Percentiles rank a stretch among this genome's conserved stretches.
phyloP scores from a whole-genome alignment of 192 early-diverging fungal genomes.

The Backusella morwellensis region DNA sequence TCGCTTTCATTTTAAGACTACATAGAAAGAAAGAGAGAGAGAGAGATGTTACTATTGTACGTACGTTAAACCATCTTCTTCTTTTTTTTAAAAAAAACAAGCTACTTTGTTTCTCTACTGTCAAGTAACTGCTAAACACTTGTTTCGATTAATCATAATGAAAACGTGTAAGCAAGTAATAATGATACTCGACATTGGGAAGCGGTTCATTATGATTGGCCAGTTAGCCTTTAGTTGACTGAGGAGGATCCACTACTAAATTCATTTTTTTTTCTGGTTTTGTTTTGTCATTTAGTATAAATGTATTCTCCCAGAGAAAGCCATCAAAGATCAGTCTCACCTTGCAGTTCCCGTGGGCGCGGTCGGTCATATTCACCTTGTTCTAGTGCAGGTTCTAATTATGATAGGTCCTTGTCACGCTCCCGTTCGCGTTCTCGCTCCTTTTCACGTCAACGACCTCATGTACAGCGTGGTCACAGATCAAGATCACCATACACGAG shows the following conservation, averaged over 20 bases:
- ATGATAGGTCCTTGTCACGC: not conserved
- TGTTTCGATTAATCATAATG: too few species aligned
- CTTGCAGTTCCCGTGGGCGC: not conserved
- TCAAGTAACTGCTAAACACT: too few species aligned
- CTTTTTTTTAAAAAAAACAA: too few species aligned
- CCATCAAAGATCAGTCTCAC: not conserved
- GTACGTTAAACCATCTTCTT: too few species aligned
- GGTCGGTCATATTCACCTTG: not conserved
- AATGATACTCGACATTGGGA: not conserved
- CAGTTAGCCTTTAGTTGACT: not conserved
- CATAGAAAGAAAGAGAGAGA: too few species aligned
- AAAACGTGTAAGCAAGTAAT: not conserved
- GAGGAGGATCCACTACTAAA: not conserved
- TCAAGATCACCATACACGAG: constrained; percentile 21
- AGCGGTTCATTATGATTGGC: not conserved
- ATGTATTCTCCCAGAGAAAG: not conserved
- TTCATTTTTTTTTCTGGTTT: not conserved
- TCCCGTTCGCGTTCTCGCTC: constrained; percentile 16
- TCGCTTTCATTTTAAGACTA: too few species aligned
- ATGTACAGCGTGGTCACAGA: not conserved
- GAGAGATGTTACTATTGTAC: too few species aligned
- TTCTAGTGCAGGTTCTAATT: not conserved
- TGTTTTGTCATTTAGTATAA: not conserved
- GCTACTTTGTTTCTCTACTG: too few species aligned
- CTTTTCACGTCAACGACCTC: constrained; percentile 13